Conservation (phyloP, 2,329 filamentous ascomycete genomes). For the Thermothelomyces thermophilus region DNA sequence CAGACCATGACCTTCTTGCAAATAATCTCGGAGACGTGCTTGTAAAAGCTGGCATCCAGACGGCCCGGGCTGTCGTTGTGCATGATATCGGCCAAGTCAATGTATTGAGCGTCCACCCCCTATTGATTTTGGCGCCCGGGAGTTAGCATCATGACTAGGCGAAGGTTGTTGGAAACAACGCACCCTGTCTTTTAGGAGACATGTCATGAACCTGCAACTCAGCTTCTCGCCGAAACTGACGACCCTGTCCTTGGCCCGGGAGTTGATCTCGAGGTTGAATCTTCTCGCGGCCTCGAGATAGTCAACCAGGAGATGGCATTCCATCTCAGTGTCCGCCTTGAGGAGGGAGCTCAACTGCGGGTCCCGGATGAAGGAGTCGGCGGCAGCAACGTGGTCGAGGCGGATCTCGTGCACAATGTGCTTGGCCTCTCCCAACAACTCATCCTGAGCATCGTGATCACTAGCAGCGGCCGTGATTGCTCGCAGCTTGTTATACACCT, state of each 20-base stretch:
- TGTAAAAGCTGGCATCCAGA: conserved; percentile 65
- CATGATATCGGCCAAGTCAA: conserved; percentile 80
- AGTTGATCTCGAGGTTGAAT: conserved; percentile 69
- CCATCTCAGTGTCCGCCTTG: conserved; percentile 60
- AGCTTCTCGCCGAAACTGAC: conserved; percentile 95
- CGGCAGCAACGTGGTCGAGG: conserved; percentile 71
- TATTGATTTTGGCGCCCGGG: conserved; percentile 33
- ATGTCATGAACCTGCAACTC: conserved; percentile 85
- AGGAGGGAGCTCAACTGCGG: conserved; percentile 52
- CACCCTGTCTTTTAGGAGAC: conserved; percentile 69
- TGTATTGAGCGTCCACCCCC: conserved; percentile 79
- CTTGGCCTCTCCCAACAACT: conserved; percentile 58
- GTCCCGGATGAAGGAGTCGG: conserved; percentile 54
- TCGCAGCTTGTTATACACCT: conserved; percentile 53
- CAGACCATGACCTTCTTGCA: conserved; percentile 59
- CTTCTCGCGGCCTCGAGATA: conserved; percentile 59
- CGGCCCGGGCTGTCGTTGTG: conserved; percentile 55
- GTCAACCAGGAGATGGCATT: conserved; percentile 75
- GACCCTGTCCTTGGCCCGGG: conserved; percentile 76
- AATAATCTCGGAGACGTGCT: conserved; percentile 54
- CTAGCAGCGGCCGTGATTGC: conserved; percentile 47
- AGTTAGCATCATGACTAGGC: conserved; percentile 25
- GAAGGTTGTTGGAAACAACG: conserved; percentile 6
- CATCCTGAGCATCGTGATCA: conserved; percentile 45
- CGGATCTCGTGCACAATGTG: conserved; percentile 74